phyloP scores from a whole-genome alignment of 768 basidiomycete genomes.

The Leccinum fibrillosum region DNA sequence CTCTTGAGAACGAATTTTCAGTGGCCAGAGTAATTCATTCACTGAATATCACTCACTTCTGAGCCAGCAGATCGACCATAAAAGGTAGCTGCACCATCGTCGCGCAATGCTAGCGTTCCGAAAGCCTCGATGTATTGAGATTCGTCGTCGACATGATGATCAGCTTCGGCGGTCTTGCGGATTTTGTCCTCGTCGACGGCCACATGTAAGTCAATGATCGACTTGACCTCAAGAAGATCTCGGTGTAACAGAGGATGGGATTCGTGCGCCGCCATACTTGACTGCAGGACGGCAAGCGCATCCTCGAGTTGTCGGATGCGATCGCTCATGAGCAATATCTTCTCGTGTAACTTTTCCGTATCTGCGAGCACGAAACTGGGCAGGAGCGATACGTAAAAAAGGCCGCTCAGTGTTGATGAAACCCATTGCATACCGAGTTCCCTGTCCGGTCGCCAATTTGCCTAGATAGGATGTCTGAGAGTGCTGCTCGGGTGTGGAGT shows the following conservation, averaged over 20 bases:
- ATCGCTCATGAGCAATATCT: conserved; percentile 65
- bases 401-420: neutral
- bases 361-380: conserved; percentile 67
- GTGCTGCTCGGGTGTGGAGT: neutral
- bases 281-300: conserved; percentile 55
- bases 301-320: conserved; percentile 72
- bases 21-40: conserved; percentile 14
- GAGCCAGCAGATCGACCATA: conserved; percentile 71
- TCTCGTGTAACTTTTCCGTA: conserved; percentile 65
- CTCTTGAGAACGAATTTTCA: conserved; percentile 36
- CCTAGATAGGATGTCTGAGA: conserved; percentile 26
- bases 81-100: conserved; percentile 68
- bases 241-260: conserved; percentile 57
- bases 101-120: conserved; percentile 64
- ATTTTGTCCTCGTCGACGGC: conserved; percentile 43
- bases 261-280: conserved; percentile 42
- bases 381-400: neutral
- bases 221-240: conserved; percentile 63
- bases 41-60: conserved; percentile 49
- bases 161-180: conserved; percentile 32
- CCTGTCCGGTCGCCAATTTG: conserved; percentile 72
- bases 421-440: conserved; percentile 55
- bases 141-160: conserved; percentile 31
- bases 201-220: conserved; percentile 63
- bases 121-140: conserved; percentile 64